Evolutionary conservation across 108 stramenopile species (phyloP), one percentile per base, ranked within the genome.

Genomic region (Cyclostephanos tholiformis): DNA sequence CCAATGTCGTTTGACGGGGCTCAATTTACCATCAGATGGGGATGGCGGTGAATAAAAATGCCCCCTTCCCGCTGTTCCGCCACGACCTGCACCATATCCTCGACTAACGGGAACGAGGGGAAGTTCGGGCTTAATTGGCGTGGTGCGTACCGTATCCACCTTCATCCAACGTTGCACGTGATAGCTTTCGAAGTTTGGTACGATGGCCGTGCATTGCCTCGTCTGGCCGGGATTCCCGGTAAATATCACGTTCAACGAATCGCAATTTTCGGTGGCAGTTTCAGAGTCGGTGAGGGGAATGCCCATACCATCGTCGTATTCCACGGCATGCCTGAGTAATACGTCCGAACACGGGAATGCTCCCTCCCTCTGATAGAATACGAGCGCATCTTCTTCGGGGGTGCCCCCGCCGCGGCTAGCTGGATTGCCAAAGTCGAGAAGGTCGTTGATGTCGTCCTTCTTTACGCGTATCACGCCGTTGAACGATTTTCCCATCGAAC

Each of bases 101-200:
- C 83, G 66, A 63, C 80, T 84, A 2, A 84, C 84, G 29, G 65
- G 75, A 44, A 39, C 43, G 67, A 89, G 67, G 7, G 88, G 86
- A 6, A 80, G 57, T 19, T 56, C 30, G 16, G 72, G 44, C 46
- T 84, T 71, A 30, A 85, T 38, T 8, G 63, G 51, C 17, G 67
- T 70, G 14, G 55, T 61, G 29, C 74, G 74, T 6, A 30, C 55
- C 63, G 53, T 75, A 13, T 43, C 22, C 29, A 65, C 30, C 77
- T 86, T 82, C 86, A 89, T 87, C 72, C 80, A 86, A 52, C 85
- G 63, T 82, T 86, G 85, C 26, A 89, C 64, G 50, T 89, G 89
- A 76, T 84, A 89, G 14, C 83, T 76, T 62, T 87, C 84, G 30
- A 82, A 89, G 23, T 86, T 77, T 30, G 86, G 86, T 32, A 86